Base-by-base conservation (phyloP, 2,329 filamentous ascomycete species). In the Helotiales sp. region DNA sequence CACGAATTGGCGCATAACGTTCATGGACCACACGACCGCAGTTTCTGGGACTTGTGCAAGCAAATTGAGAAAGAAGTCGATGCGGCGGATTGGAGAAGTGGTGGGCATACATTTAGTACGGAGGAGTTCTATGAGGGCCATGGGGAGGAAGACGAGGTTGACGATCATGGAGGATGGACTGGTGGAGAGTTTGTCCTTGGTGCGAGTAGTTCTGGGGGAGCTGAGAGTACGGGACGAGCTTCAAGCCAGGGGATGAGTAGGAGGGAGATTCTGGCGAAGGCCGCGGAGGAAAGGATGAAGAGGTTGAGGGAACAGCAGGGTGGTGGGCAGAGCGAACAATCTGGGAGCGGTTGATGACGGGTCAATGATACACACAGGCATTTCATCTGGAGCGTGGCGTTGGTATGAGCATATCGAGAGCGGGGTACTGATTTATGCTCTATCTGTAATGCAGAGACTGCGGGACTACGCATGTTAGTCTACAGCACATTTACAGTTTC, bases 1-100 rank as follows among this genome's bases (percentile, higher is more conserved):
- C 95, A 99, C 75, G 95, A 99, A 77, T 79, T 99, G 17, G 88
- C 93, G 64, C 95, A 99, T 74, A 97, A 96, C 67, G 90, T 96
- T 9, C 88, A 89, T 75, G 81, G 89, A 0, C 85, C 89, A 0
- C 95, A 99, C 72, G 92, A 98, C 73, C 79, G 85, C 17, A 77
- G 89, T 47, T 99, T 99, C 70, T 98, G 95, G 93, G 84, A 91
- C 53, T 73, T 99, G 67, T 96, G 90, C 65, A 87, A 86, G 66
- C 82, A 88, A 77, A 96, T 97, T 68, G 93, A 98, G 78, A 81
- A 81, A 51, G 93, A 97, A 77, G 93, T 97, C 2, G 87, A 89
- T 57, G 78, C 77, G 49, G 89, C 83, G 15, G 92, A 97, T 76
- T 96, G 90, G 87, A 87, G 80, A 68, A 80, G 81, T 24, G 85